Conservation (phyloP, 176 grass and related monocot species). For the Pharus latifolius region DNA sequence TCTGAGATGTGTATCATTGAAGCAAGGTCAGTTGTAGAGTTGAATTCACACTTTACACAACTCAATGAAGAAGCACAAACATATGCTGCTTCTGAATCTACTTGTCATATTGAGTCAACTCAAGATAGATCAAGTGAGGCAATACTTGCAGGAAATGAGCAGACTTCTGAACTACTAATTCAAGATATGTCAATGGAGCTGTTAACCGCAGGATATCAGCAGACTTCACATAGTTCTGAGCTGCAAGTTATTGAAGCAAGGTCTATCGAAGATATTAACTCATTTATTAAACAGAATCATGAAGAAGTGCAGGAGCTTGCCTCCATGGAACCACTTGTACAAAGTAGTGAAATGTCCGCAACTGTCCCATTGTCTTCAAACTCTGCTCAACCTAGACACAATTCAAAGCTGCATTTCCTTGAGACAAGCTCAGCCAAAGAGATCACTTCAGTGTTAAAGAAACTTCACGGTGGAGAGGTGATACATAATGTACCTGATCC, state of each 20-base stretch:
- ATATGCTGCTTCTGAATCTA: background rate
- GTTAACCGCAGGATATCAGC: background rate
- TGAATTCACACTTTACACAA: background rate
- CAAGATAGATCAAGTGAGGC: background rate
- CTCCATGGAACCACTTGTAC: background rate
- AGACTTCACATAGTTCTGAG: background rate
- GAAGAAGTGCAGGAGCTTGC: background rate
- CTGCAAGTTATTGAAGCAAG: conserved; percentile 18
- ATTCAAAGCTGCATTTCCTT: background rate
- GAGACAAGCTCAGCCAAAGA: background rate
- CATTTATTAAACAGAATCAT: background rate
- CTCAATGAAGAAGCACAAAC: background rate
- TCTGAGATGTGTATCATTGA: background rate
- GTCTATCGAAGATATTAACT: conserved; percentile 4
- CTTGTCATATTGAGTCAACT: background rate
- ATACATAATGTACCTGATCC: background rate
- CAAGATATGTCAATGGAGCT: background rate
- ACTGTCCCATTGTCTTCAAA: background rate
- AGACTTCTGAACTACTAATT: background rate
- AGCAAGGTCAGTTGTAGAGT: conserved; percentile 15
- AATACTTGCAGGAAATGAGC: background rate
- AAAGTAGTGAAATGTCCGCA: background rate
- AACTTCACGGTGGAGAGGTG: background rate
- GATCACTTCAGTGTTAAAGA: background rate
- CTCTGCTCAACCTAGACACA: background rate